A percentile compares a stretch with the other conserved stretches of the same genome.
Evolutionary conservation across 805 yeast species (phyloP).

Genomic region (Pichia exigua): DNA sequence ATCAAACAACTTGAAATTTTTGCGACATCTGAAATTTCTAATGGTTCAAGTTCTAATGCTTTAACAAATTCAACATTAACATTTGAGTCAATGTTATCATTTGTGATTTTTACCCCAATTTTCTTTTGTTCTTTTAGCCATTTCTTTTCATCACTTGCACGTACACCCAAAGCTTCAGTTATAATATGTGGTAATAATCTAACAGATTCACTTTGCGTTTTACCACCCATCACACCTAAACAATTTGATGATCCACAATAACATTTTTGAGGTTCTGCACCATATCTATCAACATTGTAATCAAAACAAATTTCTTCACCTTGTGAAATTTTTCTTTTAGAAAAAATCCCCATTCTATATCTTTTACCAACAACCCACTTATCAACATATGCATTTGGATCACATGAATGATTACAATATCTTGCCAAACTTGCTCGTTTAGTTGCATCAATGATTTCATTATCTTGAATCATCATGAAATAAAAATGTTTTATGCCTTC

Average conservation of each 20-base stretch:
- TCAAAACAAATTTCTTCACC: conserved; percentile 93
- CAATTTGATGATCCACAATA: conserved; percentile 92
- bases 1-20: conserved; percentile 74
- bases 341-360: conserved; percentile 89
- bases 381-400: conserved; percentile 90
- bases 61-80: conserved; percentile 61
- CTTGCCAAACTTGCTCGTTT: conserved; percentile 81
- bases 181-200: conserved; percentile 73
- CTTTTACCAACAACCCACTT: conserved; percentile 95
- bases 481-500: conserved; percentile 74
- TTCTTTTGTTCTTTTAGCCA: conserved; percentile 59
- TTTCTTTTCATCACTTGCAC: conserved; percentile 56
- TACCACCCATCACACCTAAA: conserved; percentile 91
- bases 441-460: conserved; percentile 93
- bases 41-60: conserved; percentile 48
- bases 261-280: conserved; percentile 90
- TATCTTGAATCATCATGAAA: conserved; percentile 91
- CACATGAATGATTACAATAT: conserved; percentile 91
- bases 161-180: conserved; percentile 80
- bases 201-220: conserved; percentile 91
- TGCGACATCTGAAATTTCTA: conserved; percentile 51
- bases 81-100: conserved; percentile 45
- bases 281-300: conserved; percentile 93
- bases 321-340: conserved; percentile 56
- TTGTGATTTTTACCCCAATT: conserved; percentile 38